Evolutionary conservation across 768 basidiomycete genomes (phyloP).

Genomic region (Amanita polypyramis): DNA sequence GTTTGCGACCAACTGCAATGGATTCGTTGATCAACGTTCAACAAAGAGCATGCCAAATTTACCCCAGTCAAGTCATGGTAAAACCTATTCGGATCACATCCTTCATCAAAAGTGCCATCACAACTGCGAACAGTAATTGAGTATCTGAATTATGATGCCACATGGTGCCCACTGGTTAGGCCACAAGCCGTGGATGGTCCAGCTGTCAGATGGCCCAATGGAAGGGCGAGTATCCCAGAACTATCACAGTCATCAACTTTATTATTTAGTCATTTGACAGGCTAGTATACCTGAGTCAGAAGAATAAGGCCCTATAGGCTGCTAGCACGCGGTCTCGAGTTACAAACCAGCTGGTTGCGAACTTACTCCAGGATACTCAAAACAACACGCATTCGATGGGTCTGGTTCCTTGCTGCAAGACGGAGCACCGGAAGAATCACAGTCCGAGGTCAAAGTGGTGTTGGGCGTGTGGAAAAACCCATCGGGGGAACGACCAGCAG

Average conservation of each 20-base stretch:
- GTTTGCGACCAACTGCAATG: conserved; percentile 33
- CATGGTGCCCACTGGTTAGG: not conserved
- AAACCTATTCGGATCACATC: conserved; percentile 36
- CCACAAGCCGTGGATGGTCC: conserved; percentile 43
- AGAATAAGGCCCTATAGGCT: not conserved
- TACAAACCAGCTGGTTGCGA: too few relatives aligned
- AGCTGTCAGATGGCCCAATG: conserved; percentile 40
- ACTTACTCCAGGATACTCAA: conserved; percentile 4
- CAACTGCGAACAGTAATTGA: conserved; percentile 23
- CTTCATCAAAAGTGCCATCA: conserved; percentile 29
- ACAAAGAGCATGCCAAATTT: conserved; percentile 6
- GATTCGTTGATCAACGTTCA: not conserved
- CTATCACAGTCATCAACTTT: conserved; percentile 14
- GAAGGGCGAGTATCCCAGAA: conserved; percentile 47
- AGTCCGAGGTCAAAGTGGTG: not conserved
- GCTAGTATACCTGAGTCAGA: not conserved
- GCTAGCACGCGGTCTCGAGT: not conserved
- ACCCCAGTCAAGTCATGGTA: conserved; percentile 35
- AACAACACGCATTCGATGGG: not conserved
- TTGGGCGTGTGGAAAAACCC: not conserved
- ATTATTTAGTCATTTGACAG: too few relatives aligned
- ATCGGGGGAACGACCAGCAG: not conserved
- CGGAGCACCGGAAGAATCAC: not conserved
- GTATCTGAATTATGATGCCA: not conserved
- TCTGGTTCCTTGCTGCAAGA: not conserved